A percentile compares a stretch with the other conserved stretches of the same genome.
phyloP scores from a whole-genome alignment of 2,329 filamentous ascomycete genomes.

The Paecilomyces dactylethromorphus region DNA sequence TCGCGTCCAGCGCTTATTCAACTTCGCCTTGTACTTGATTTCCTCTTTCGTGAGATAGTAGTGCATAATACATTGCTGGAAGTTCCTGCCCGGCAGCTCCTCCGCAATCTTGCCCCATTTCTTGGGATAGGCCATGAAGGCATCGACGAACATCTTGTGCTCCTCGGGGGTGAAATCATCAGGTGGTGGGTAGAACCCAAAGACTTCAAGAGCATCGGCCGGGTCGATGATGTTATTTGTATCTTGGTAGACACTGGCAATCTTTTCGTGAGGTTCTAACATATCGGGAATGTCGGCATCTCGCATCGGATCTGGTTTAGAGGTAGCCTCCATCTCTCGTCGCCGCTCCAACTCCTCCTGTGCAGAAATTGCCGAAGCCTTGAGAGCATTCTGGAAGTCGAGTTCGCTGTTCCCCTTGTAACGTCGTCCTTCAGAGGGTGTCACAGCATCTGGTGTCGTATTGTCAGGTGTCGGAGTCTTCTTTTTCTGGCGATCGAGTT shows the following conservation, averaged over 20 bases:
- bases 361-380: slow-evolving; percentile 42
- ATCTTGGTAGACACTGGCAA: slow-evolving; percentile 38
- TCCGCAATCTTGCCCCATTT: slow-evolving; percentile 48
- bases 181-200: slow-evolving; percentile 38
- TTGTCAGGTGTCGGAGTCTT: slow-evolving; percentile 30
- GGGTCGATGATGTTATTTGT: slow-evolving; percentile 38
- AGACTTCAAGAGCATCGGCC: slow-evolving; percentile 34
- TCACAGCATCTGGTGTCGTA: slow-evolving; percentile 24
- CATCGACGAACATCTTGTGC: slow-evolving; percentile 40
- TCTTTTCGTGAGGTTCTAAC: slow-evolving; percentile 34
- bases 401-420: slow-evolving; percentile 45
- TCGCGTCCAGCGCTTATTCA: slow-evolving; percentile 40
- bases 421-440: slow-evolving; percentile 33
- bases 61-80: slow-evolving; percentile 44
- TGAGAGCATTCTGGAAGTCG: slow-evolving; percentile 43
- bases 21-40: slow-evolving; percentile 44
- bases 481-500: slow-evolving; percentile 36
- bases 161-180: slow-evolving; percentile 44
- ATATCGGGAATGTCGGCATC: slow-evolving; percentile 45
- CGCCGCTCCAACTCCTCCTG: slow-evolving; percentile 42
- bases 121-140: slow-evolving; percentile 44
- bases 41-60: slow-evolving; percentile 47
- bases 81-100: slow-evolving; percentile 38
- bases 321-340: slow-evolving; percentile 36
- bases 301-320: slow-evolving; percentile 36